Evolutionary conservation across 106 monocot genomes (phyloP).

Genomic region (Allium cepa): DNA sequence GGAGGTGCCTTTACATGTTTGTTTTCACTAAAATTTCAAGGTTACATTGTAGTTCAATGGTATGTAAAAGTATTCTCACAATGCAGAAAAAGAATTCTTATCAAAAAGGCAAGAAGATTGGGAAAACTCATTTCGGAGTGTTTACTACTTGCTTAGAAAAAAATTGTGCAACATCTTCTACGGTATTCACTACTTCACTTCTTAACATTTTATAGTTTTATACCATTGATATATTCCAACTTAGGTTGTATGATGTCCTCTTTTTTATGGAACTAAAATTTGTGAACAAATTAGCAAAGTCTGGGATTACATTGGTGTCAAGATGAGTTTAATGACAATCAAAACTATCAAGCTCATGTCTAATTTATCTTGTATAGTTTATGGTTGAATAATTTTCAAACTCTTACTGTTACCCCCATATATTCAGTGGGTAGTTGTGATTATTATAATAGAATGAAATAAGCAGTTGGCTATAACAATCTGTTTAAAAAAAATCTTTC

Average conservation of each 20-base stretch:
- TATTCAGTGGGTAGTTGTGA: background rate
- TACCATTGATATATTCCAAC: background rate
- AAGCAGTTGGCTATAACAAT: too few relatives aligned
- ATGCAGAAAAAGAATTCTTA: conserved; percentile 60
- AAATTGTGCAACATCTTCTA: conserved; percentile 68
- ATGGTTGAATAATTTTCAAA: background rate
- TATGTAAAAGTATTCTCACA: background rate
- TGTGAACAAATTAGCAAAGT: too few relatives aligned
- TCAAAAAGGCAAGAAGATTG: conserved; percentile 60
- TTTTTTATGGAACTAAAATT: background rate
- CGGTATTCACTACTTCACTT: conserved; percentile 33
- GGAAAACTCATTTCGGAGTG: conserved; percentile 82
- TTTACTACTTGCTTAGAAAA: conserved; percentile 79
- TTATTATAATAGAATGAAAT: background rate
- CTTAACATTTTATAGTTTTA: background rate
- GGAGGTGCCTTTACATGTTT: conserved; percentile 40
- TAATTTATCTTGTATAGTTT: background rate
- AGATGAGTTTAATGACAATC: background rate
- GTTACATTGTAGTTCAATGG: background rate
- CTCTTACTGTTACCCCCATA: background rate
- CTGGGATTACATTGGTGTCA: background rate
- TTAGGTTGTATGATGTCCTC: background rate
- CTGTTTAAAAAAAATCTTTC: too few relatives aligned
- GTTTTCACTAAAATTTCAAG: background rate
- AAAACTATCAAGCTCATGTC: background rate